Base-by-base conservation (phyloP, 164 flowering plant genomes). In the Protea cynaroides region DNA sequence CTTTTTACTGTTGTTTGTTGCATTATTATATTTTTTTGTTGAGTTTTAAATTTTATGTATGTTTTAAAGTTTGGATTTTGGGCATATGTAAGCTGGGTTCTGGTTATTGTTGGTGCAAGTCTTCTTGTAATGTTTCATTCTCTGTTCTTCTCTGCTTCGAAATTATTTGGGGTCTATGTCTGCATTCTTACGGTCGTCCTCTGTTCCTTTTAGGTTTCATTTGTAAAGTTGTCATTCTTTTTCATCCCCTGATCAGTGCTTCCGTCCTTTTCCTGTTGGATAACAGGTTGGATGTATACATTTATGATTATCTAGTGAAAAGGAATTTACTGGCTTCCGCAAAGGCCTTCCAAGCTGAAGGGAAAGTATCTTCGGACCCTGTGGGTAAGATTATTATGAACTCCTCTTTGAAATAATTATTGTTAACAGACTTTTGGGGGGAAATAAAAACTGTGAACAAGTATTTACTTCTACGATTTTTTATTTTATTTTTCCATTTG, bases 211-310 rank as follows among this genome's bases (percentile, higher is more conserved):
- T 29, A 29, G 11, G 25, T 44, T 55, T 4, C 37, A 13, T 1
- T 15, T 44, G 19, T 19, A 4, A 21, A 3, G 29, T 24, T 58
- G 14, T 2, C 4, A 17, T 37, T 1, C 24, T 18, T 50, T 43
- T 4, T 58, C n/a, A n/a, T n/a, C 25, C 13, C 38, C 55, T 49
- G n/a, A 34, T 5, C 6, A 9, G 44, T 19, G 17, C 25, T 6
- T 40, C 46, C 7, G 7, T 58, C 66, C 5, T 52, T 52, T 37
- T 37, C 57, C 47, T 70, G 36, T 65, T 61, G 58, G 40, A 43
- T 22, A 55, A 71, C 79, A 89, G 96, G 88, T 74, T 89, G 75
- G 92, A 89, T 75, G 86, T 83, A 34, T 89, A 89, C 64, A 87
- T 89, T 61, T 70, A 87, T 74, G 96, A 89, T 73, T 87, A 89